These are phyloP conservation scores for Zygosaccharomyces bailii DNA, from an alignment of 805 yeast species.

Conservation along the genomic window DNA sequence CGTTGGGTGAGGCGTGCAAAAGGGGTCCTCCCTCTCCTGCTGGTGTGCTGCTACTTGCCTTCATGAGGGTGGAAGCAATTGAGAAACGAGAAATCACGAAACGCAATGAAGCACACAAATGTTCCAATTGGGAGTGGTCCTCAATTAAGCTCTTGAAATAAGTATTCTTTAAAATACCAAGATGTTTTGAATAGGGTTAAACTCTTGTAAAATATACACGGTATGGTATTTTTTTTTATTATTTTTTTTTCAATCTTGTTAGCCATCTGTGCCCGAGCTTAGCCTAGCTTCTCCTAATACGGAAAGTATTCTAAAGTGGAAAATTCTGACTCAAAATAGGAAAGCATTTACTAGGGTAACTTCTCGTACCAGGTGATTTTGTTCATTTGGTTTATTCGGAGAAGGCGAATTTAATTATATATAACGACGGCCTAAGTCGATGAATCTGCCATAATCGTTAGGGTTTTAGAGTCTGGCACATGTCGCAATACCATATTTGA, in stretches of 20 bases:
- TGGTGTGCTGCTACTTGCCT: conserved; percentile 2
- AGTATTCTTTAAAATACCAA: background rate
- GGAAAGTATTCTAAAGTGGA: background rate
- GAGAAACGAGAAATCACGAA: background rate
- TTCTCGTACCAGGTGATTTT: no score
- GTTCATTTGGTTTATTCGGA: no score
- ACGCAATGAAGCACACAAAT: background rate
- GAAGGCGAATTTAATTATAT: no score
- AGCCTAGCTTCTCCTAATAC: background rate
- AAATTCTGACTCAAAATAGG: background rate
- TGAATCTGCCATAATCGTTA: no score
- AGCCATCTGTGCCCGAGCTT: background rate
- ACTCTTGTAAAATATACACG: background rate
- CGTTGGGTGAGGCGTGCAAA: background rate
- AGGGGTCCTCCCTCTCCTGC: background rate
- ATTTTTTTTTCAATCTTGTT: background rate
- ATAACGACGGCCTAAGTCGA: no score
- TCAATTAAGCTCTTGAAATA: background rate
- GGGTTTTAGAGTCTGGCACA: no score
- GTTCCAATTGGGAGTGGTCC: background rate
- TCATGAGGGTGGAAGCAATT: background rate
- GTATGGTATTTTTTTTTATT: background rate
- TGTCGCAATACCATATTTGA: no score
- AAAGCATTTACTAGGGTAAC: background rate
- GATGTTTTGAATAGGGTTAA: no score